These are phyloP conservation scores for Cladosporium sp. DNA, from an alignment of 2,329 filamentous ascomycete genomes.

Conservation along the genomic window DNA sequence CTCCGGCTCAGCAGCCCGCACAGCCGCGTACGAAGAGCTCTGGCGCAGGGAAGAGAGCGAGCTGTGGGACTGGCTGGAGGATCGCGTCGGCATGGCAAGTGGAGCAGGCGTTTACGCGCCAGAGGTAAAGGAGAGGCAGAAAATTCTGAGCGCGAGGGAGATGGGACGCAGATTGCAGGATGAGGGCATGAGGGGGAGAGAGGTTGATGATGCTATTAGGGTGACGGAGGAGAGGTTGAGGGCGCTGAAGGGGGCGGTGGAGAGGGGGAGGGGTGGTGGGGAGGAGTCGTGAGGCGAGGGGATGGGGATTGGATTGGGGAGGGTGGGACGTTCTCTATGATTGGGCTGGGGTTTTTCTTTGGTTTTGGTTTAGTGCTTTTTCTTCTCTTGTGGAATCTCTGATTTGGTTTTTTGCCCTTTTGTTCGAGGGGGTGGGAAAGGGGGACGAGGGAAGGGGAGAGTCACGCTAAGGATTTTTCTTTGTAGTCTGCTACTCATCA, in stretches of 20 bases:
- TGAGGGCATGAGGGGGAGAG: constrained; percentile 74
- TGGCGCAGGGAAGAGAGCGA: constrained; percentile 86
- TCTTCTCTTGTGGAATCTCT: no score
- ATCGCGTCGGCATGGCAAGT: constrained; percentile 70
- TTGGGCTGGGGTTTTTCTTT: no score
- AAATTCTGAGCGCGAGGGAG: constrained; percentile 22
- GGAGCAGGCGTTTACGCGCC: constrained; percentile 30
- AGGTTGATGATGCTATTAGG: constrained; percentile 72
- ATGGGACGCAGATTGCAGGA: constrained; percentile 39
- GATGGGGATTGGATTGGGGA: no score
- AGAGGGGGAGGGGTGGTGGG: constrained; percentile 46
- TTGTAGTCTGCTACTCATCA: no score
- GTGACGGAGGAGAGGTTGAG: constrained; percentile 82
- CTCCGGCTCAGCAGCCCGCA: constrained; percentile 56
- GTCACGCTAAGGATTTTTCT: no score
- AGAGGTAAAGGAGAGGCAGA: constrained; percentile 25
- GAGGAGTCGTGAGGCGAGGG: constrained; percentile 1
- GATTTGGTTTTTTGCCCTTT: no score
- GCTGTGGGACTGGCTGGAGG: constrained; percentile 90
- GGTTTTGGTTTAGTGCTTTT: no score
- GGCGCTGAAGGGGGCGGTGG: constrained; percentile 69
- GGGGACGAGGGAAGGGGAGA: no score
- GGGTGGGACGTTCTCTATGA: no score
- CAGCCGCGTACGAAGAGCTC: constrained; percentile 87
- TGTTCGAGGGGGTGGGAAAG: no score